These are phyloP conservation scores for Cladosporium oxysporum DNA, from an alignment of 2,329 filamentous ascomycete genomes.

Conservation along the genomic window DNA sequence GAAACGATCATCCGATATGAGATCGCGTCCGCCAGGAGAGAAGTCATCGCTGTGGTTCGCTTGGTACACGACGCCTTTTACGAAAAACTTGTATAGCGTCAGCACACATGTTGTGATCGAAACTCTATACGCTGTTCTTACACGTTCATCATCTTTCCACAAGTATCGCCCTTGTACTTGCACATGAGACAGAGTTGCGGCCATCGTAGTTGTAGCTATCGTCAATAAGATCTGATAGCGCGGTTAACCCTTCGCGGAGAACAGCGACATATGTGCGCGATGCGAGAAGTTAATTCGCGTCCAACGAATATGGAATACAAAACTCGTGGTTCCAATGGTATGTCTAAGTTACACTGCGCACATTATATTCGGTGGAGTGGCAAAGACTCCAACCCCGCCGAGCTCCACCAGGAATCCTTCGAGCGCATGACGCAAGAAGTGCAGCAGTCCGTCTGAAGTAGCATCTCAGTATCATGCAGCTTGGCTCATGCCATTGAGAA, in stretches of 20 bases:
- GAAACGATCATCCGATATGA: neutral
- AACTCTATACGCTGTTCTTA: neutral
- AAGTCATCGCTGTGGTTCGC: neutral
- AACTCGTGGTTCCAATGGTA: neutral
- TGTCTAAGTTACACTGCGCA: neutral
- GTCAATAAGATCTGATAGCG: neutral
- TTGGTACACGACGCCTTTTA: constrained; percentile 6
- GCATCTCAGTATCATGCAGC: neutral
- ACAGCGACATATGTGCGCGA: neutral
- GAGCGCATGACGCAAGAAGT: neutral
- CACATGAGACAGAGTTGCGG: neutral
- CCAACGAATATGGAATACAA: neutral
- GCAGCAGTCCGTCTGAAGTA: neutral
- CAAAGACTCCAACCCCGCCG: neutral
- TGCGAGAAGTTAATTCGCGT: neutral
- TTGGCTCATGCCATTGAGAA: neutral
- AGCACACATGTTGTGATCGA: neutral
- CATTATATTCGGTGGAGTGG: neutral
- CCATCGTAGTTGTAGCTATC: neutral
- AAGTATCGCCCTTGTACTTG: neutral
- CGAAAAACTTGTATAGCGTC: neutral
- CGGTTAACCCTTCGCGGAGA: neutral
- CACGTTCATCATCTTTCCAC: neutral
- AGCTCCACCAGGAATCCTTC: neutral
- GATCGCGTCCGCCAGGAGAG: neutral